phyloP scores from a whole-genome alignment of 2,329 filamentous ascomycete genomes.

The Bipolaris victoriae region DNA sequence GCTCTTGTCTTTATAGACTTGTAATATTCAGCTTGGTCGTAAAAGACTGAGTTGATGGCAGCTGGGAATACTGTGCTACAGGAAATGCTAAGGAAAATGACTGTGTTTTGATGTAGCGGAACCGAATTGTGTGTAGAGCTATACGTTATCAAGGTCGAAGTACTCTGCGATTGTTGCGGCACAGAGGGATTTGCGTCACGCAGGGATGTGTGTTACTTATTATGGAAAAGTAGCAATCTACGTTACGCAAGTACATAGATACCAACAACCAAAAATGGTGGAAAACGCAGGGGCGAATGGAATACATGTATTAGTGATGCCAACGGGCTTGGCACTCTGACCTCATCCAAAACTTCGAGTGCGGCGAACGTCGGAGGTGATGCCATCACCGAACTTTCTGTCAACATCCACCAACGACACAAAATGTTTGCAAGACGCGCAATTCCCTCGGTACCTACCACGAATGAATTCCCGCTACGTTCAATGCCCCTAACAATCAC shows the following conservation, averaged over 20 bases:
- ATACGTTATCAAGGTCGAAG: too few relatives aligned
- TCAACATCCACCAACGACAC: conserved; percentile 19
- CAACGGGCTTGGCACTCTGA: conserved; percentile 33
- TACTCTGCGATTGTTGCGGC: too few relatives aligned
- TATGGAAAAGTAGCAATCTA: neutral
- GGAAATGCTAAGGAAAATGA: too few relatives aligned
- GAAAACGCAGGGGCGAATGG: neutral
- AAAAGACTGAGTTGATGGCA: too few relatives aligned
- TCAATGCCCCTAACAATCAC: conserved; percentile 12
- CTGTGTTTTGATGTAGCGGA: too few relatives aligned
- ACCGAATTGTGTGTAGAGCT: too few relatives aligned
- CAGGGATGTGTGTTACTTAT: neutral
- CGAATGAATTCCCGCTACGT: neutral
- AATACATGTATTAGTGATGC: conserved; percentile 17
- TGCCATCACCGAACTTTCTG: conserved; percentile 22
- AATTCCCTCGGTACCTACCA: conserved; percentile 41
- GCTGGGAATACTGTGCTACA: too few relatives aligned
- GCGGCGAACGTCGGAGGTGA: conserved; percentile 34
- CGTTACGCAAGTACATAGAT: too few relatives aligned
- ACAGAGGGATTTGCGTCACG: too few relatives aligned
- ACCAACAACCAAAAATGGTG: neutral
- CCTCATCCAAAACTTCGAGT: conserved; percentile 38
- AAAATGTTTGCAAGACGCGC: conserved; percentile 49
- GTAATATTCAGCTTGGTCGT: too few relatives aligned
- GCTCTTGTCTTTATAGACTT: too few relatives aligned